Base-by-base conservation (phyloP, 495 filamentous ascomycete genomes). In the Podospora bellae-mahoneyi region DNA sequence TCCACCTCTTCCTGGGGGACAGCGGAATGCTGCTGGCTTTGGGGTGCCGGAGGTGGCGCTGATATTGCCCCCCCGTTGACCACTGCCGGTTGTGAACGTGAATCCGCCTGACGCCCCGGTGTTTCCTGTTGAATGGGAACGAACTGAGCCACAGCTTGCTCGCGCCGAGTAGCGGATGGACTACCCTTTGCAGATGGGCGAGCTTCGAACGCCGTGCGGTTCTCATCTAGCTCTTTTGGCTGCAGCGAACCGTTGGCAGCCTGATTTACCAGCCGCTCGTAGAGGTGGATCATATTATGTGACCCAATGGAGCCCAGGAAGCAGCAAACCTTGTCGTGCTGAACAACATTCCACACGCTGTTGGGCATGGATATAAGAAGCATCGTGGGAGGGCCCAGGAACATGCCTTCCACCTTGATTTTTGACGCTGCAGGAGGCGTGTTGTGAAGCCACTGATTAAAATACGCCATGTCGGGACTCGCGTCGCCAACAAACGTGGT, bases 381-480 rank as follows among this genome's bases (percentile, higher is more conserved):
- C 76, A 86, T 84, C 1, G 84, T 86, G 16, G 85, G 84, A 13
- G 84, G 84, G 0, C 85, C 85, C 26, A 86, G 74, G 69, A 87
- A 87, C 80, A 86, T 86, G 68, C 84, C 85, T 73, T 87, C 84
- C 5, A 87, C 84, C 5, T 81, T 77, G 59, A 86, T 82, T 61
- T 84, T 84, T 5, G 83, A 81, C 23, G 80, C 80, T 10, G 80
- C 76, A 1, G 78, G 70, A 3, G 84, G 82, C 20, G 77, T 79
- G 64, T 81, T 83, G 54, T 83, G 80, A 13, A 87, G 78, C 84
- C 85, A 86, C 60, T 86, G 83, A 74, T 85, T 82, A 69, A 86
- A 86, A 54, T 79, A 85, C 28, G 80, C 78, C 84, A 87, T 86
- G 55, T 86, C 85, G 9, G 83, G 79, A 65, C 82, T 86, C 10